Base-by-base conservation (phyloP, 148 eudicot species). In the Silene uniflora region DNA sequence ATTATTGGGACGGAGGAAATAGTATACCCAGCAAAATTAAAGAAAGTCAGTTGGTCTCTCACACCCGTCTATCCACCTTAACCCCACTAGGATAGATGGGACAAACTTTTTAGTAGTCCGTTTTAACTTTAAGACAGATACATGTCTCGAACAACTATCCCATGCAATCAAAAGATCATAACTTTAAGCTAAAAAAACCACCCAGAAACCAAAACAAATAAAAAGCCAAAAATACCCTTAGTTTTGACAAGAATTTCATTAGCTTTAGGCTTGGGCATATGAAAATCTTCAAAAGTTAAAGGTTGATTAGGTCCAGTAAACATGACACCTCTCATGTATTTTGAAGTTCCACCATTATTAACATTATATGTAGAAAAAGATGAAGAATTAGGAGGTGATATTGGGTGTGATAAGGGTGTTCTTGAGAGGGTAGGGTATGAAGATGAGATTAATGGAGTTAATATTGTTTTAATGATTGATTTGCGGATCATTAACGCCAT, bases 201-300 rank as follows among this genome's bases (percentile, higher is more conserved):
- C n/a, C n/a, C n/a, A n/a, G n/a, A n/a, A n/a, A n/a, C n/a, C n/a
- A n/a, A n/a, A 46, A 6, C 13, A 6, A 56, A 32, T n/a, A n/a
- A 17, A 13, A 67, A 18, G 7, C 29, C 7, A 62, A 63, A 12
- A 23, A 42, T 82, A 96, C 99, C 99, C 78, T 92, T 96, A 19
- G 94, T 96, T 85, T 87, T 96, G 86, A 96, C 78, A 61, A 96
- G 95, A 78, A 96, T 25, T 85, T 96, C 99, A 75, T 87, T 87
- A 75, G 91, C 97, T 81, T 92, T 96, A 63, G 99, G 98, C 63
- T 91, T 89, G 76, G 99, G 99, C 89, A 96, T 92, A 24, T 82
- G 86, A 76, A 96, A 89, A 62, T 96, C 99, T 78, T 96, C 99
- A 72, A 92, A 85, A 24, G 86, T 80, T 14, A 96, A 84, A n/a